Evolutionary conservation across 768 basidiomycete genomes (phyloP).

Genomic region (Saitozyma sp.): DNA sequence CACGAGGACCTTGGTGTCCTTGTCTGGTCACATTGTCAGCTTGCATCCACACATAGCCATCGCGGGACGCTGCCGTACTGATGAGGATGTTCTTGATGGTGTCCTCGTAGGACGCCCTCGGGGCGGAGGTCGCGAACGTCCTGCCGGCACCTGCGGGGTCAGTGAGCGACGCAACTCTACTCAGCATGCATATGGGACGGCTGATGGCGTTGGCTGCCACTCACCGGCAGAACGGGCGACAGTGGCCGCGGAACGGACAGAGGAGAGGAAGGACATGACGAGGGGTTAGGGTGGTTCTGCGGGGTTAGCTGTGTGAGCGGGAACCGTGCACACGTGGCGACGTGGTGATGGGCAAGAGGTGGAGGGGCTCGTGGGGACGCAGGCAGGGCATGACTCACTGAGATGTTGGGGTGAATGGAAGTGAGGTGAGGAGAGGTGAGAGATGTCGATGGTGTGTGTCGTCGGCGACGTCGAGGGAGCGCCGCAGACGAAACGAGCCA

Average conservation of each 20-base stretch:
- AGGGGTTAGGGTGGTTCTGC: too few relatives aligned
- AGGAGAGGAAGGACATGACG: constrained; percentile 18
- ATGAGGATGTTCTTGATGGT: constrained; percentile 89
- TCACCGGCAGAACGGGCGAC: constrained; percentile 25
- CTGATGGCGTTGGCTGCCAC: neutral
- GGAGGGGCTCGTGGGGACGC: too few relatives aligned
- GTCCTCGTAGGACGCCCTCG: constrained; percentile 77
- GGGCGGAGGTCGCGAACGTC: constrained; percentile 74
- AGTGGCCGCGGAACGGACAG: constrained; percentile 28
- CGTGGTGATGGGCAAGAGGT: too few relatives aligned
- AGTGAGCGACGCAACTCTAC: neutral
- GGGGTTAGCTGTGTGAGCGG: too few relatives aligned
- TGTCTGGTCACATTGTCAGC: constrained; percentile 54
- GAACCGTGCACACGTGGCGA: too few relatives aligned
- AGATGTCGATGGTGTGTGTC: too few relatives aligned
- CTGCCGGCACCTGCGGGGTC: constrained; percentile 53
- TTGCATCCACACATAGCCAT: neutral
- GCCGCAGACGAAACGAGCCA: too few relatives aligned
- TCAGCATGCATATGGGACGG: too few relatives aligned
- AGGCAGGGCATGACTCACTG: too few relatives aligned
- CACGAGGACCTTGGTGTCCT: constrained; percentile 89
- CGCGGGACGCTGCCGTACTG: constrained; percentile 42
- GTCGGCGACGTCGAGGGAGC: too few relatives aligned
- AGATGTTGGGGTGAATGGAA: too few relatives aligned
- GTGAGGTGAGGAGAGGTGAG: too few relatives aligned